Evolutionary conservation across 208 protist genomes (phyloP).

Genomic region (Leishmania mexicana): DNA sequence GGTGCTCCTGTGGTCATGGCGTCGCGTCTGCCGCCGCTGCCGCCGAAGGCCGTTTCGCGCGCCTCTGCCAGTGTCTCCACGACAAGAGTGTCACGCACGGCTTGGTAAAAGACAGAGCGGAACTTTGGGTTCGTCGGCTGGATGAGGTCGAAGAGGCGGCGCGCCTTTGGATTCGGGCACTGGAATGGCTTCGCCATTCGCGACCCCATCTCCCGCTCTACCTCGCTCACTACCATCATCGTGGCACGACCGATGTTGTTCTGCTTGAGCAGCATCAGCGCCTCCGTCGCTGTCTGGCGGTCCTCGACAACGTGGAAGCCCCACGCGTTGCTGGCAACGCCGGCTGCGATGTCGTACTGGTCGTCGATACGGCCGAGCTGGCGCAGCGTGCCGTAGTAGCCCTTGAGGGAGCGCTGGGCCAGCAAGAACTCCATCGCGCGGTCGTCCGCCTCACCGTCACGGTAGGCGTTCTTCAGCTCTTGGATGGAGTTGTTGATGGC

Average conservation of each 20-base stretch:
- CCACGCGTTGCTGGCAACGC: conserved; percentile 95
- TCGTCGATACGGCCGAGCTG: conserved; percentile 97
- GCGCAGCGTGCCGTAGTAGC: conserved; percentile 97
- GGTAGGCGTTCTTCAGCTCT: conserved; percentile 78
- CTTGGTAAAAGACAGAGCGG: conserved; percentile 96
- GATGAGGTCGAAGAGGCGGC: conserved; percentile 96
- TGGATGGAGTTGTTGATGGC: conserved; percentile 80
- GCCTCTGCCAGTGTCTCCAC: conserved; percentile 92
- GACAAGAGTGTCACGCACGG: conserved; percentile 98
- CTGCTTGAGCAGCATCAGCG: conserved; percentile 92
- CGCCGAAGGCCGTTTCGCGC: conserved; percentile 83
- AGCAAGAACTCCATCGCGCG: conserved; percentile 86
- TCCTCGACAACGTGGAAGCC: conserved; percentile 99
- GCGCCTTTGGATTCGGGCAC: conserved; percentile 59
- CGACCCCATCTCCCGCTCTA: conserved; percentile 65
- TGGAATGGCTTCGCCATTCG: conserved; percentile 56
- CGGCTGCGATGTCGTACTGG: conserved; percentile 98
- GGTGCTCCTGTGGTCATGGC: neutral
- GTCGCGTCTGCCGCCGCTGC: conserved; percentile 16
- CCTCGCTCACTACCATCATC: conserved; percentile 98
- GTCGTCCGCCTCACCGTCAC: conserved; percentile 87
- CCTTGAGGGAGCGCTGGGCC: conserved; percentile 83
- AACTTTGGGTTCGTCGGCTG: conserved; percentile 89
- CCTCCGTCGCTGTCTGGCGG: conserved; percentile 85
- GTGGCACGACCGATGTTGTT: conserved; percentile 96